Conservation (phyloP, 768 basidiomycete species). For the Xerocomus brunneocitrinus region DNA sequence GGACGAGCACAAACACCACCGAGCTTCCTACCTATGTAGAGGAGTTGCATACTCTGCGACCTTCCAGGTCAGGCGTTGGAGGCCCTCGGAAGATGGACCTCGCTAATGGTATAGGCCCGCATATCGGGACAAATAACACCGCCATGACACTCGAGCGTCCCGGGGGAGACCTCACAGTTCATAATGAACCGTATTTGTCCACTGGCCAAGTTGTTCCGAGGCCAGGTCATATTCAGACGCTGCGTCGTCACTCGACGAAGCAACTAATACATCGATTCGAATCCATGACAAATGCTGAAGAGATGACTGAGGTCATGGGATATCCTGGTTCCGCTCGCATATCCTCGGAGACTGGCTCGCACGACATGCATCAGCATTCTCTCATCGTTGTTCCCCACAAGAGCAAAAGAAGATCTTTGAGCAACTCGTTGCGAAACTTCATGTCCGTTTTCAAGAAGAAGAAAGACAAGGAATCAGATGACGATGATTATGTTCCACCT, state of each 20-base stretch:
- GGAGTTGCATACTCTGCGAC: background rate
- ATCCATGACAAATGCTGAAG: constrained; percentile 32
- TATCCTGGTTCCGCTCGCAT: constrained; percentile 7
- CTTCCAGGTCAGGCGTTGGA: constrained; percentile 10
- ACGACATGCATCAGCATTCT: constrained; percentile 13
- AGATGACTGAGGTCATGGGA: constrained; percentile 5
- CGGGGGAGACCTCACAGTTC: background rate
- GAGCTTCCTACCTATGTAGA: background rate
- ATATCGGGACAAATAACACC: background rate
- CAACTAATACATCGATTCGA: constrained; percentile 54
- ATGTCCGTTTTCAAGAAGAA: constrained; percentile 58
- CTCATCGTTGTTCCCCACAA: constrained; percentile 27
- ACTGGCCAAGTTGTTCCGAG: background rate
- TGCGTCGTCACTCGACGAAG: constrained; percentile 41
- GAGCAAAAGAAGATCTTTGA: constrained; percentile 48
- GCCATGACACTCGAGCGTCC: background rate
- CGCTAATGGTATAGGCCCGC: background rate
- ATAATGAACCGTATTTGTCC: background rate
- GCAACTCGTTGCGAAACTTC: constrained; percentile 60
- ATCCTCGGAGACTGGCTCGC: constrained; percentile 15
- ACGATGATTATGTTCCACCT: constrained; percentile 14
- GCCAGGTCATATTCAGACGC: constrained; percentile 1
- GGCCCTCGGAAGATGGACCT: constrained; percentile 20
- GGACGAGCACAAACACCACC: constrained; percentile 4
- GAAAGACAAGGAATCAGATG: constrained; percentile 28